Evolutionary conservation across 2,329 filamentous ascomycete species (phyloP).

Genomic region (Ampelomyces quisqualis): DNA sequence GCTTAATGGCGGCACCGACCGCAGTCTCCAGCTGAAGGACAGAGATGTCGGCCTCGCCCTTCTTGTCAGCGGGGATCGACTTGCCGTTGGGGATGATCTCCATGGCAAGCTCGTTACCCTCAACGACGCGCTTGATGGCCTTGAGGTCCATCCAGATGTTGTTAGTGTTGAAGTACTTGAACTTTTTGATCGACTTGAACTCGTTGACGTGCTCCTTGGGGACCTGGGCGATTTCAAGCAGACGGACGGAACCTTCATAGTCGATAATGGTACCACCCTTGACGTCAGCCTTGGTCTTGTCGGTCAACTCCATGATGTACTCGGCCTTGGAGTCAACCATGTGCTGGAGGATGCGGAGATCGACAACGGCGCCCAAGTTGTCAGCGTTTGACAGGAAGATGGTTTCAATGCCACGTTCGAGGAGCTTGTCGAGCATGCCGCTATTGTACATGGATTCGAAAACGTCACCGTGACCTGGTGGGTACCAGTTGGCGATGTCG

Average conservation of each 20-base stretch:
- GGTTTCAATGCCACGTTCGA: slow-evolving; percentile 93
- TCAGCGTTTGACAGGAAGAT: slow-evolving; percentile 99
- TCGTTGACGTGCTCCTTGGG: slow-evolving; percentile 99
- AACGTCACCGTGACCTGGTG: slow-evolving; percentile 97
- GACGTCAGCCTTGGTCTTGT: slow-evolving; percentile 99
- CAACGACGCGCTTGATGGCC: slow-evolving; percentile 97
- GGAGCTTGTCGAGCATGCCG: slow-evolving; percentile 92
- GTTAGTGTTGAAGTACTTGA: slow-evolving; percentile 99
- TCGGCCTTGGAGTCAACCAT: slow-evolving; percentile 97
- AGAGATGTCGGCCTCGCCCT: slow-evolving; percentile 96
- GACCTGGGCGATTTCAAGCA: slow-evolving; percentile 98
- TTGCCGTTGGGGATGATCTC: slow-evolving; percentile 99
- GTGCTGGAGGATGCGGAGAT: slow-evolving; percentile 97
- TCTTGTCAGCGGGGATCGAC: slow-evolving; percentile 97
- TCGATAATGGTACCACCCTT: slow-evolving; percentile 99
- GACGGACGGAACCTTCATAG: slow-evolving; percentile 93
- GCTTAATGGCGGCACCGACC: slow-evolving; percentile 95
- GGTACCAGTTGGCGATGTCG: slow-evolving; percentile 95
- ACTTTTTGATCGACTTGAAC: slow-evolving; percentile 99
- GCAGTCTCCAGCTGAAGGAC: slow-evolving; percentile 99
- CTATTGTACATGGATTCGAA: slow-evolving; percentile 99
- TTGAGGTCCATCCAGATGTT: slow-evolving; percentile 99
- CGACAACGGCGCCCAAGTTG: slow-evolving; percentile 96
- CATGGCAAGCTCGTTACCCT: slow-evolving; percentile 98
- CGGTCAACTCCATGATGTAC: slow-evolving; percentile 99